phyloP scores from a whole-genome alignment of 345 rosid genomes.

The rapeseed (Brassica napus) region DNA sequence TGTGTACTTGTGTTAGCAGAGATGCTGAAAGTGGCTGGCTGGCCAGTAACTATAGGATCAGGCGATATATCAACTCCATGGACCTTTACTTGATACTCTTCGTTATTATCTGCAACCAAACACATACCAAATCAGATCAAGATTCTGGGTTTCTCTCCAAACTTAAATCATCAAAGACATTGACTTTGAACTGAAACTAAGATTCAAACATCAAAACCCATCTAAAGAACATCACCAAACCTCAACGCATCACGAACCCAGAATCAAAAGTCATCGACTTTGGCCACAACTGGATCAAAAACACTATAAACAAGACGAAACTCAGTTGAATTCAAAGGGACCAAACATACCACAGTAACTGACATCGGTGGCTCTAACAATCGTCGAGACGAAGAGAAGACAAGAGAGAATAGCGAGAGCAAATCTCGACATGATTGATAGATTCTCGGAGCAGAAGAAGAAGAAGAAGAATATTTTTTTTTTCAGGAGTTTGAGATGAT shows the following conservation, averaged over 20 bases:
- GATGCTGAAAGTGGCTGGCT: constrained; percentile 67
- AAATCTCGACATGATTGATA: constrained; percentile 32
- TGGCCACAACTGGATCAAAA: neutral
- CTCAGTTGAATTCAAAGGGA: too few species aligned
- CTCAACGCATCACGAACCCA: too few species aligned
- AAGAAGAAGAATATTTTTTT: neutral
- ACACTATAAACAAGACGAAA: neutral
- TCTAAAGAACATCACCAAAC: too few species aligned
- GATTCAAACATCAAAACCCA: too few species aligned
- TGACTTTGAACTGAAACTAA: neutral
- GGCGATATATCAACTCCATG: constrained; percentile 70
- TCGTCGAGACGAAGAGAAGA: constrained; percentile 43
- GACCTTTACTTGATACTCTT: constrained; percentile 61
- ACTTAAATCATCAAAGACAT: neutral
- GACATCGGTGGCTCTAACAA: constrained; percentile 53
- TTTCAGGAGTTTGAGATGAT: constrained; percentile 26
- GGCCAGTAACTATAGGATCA: constrained; percentile 58
- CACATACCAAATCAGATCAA: constrained; percentile 25
- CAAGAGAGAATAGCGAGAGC: constrained; percentile 30
- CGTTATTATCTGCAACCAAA: constrained; percentile 54
- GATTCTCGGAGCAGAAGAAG: constrained; percentile 13
- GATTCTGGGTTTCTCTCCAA: neutral
- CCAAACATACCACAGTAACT: constrained; percentile 61
- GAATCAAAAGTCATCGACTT: neutral
- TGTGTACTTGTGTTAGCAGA: constrained; percentile 59